Conservation (phyloP, 371 early-diverging fungal species). For the Mucor lusitanicus region DNA sequence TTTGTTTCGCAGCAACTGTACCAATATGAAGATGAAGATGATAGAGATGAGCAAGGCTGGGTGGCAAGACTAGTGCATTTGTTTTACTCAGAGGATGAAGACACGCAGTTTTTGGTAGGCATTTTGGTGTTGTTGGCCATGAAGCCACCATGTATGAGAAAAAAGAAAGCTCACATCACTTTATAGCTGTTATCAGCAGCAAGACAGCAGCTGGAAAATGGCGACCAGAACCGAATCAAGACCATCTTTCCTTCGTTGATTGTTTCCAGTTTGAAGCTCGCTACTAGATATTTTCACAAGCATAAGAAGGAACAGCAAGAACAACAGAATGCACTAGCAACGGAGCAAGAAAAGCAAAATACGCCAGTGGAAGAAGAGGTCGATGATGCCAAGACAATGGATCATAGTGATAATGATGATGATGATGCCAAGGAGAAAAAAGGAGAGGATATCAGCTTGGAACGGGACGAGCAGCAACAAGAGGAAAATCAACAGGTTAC, state of each 20-base stretch:
- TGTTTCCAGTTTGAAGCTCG: conserved; percentile 71
- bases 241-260: conserved; percentile 89
- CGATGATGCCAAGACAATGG: neutral
- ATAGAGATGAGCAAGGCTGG: conserved; percentile 27
- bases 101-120: conserved; percentile 71
- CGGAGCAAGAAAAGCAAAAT: neutral
- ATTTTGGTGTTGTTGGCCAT: neutral
- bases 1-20: conserved; percentile 27
- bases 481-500: neutral
- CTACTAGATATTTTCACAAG: conserved; percentile 46
- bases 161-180: neutral
- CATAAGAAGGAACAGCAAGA: neutral
- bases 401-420: no score
- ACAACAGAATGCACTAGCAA: neutral
- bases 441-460: neutral
- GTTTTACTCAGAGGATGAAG: conserved; percentile 69
- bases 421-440: neutral
- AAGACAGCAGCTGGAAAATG: conserved; percentile 73
- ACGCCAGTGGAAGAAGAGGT: neutral
- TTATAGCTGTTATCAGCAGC: conserved; percentile 70
- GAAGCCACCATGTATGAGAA: neutral
- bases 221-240: conserved; percentile 80
- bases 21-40: conserved; percentile 14
- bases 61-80: conserved; percentile 85
- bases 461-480: neutral